These are phyloP conservation scores for Umbelopsis isabellina DNA, from an alignment of 192 early-diverging fungal species.

Conservation along the genomic window DNA sequence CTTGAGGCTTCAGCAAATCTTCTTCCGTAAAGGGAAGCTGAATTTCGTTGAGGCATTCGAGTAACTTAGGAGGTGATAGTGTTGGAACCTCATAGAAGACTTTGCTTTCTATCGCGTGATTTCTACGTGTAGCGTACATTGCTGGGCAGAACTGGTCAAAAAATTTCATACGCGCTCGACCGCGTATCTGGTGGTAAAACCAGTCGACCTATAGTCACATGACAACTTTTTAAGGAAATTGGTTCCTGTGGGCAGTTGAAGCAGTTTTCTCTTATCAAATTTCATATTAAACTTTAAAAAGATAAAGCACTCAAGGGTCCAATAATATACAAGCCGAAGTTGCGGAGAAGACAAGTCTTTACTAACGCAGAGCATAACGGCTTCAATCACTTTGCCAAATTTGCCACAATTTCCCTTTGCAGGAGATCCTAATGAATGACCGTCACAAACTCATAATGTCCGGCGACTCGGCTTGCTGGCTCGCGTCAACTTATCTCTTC, in stretches of 20 bases:
- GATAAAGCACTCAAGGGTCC: not conserved
- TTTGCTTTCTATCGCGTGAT: not conserved
- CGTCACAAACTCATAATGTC: constrained; percentile 3
- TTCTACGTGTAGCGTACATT: constrained; percentile 12
- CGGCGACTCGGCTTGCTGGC: not conserved
- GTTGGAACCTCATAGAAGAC: constrained; percentile 20
- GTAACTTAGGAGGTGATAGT: not conserved
- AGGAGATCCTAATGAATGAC: not conserved
- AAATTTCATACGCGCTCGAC: not conserved
- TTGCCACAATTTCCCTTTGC: constrained; percentile 5
- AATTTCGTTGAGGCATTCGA: constrained; percentile 3
- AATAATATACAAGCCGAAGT: not conserved
- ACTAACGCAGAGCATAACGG: not conserved
- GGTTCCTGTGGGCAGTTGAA: too few relatives aligned
- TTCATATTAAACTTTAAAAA: too few relatives aligned
- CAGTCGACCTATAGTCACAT: not conserved
- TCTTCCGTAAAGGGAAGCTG: constrained; percentile 5
- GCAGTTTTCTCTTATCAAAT: too few relatives aligned
- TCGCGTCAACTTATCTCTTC: constrained; percentile 13
- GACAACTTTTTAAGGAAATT: too few relatives aligned
- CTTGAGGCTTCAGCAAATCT: not conserved
- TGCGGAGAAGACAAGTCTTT: not conserved
- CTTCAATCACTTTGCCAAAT: not conserved
- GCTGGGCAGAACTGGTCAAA: not conserved
- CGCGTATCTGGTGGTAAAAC: not conserved